Evolutionary conservation across 2,329 filamentous ascomycete species (phyloP).

Genomic region (Fusarium secorum): DNA sequence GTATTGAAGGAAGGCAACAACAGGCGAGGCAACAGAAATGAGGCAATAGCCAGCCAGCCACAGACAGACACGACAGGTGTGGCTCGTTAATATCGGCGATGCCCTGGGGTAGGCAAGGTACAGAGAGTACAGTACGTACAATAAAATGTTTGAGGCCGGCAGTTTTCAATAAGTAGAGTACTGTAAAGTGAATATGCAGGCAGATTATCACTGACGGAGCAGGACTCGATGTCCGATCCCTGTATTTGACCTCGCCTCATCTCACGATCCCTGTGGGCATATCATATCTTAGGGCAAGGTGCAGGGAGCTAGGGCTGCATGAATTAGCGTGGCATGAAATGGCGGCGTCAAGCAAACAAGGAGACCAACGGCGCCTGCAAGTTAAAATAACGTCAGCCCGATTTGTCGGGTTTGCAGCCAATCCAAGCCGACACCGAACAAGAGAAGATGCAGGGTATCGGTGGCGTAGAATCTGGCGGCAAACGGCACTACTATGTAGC

Average conservation of each 20-base stretch:
- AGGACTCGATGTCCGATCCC: not conserved
- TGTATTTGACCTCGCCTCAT: not conserved
- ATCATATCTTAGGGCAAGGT: not conserved
- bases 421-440: not conserved
- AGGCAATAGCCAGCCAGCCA: not conserved
- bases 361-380: not conserved
- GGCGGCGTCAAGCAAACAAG: not conserved
- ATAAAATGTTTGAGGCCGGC: not conserved
- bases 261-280: not conserved
- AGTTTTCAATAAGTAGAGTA: not conserved
- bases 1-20: not conserved
- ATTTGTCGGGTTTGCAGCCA: not conserved
- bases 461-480: not conserved
- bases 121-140: not conserved
- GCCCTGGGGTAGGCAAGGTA: not conserved
- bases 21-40: not conserved
- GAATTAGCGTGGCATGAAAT: not conserved
- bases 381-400: not conserved
- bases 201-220: not conserved
- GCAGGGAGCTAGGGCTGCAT: not conserved
- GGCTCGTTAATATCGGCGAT: not conserved
- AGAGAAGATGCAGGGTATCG: not conserved
- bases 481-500: not conserved
- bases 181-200: not conserved
- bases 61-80: not conserved